Conservation (phyloP, 2,329 filamentous ascomycete genomes). For the Colletotrichum graminicola region DNA sequence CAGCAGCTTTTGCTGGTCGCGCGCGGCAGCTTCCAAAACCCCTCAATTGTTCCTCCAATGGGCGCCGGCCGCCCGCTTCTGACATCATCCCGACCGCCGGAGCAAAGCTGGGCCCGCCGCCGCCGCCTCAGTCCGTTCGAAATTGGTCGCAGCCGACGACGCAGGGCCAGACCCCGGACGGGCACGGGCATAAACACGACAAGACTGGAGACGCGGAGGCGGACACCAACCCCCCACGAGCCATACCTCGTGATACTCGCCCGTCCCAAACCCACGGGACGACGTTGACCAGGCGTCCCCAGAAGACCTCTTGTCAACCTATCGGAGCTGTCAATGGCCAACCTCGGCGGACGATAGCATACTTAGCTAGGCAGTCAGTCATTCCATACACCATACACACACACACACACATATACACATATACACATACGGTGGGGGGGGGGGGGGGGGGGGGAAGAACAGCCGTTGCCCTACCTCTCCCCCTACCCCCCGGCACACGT, state of each 20-base stretch:
- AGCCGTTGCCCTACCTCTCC: not conserved
- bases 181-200: not conserved
- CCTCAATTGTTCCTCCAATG: conserved; percentile 44
- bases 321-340: not conserved
- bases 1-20: not conserved
- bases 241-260: not conserved
- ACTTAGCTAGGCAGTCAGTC: conserved; percentile 37
- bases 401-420: too few relatives aligned
- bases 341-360: conserved; percentile 14
- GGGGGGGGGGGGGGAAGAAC: too few relatives aligned
- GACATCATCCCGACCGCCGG: conserved; percentile 43
- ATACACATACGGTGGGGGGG: too few relatives aligned
- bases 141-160: conserved; percentile 19
- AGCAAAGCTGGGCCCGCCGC: conserved; percentile 24
- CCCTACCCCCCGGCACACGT: not conserved
- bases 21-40: conserved; percentile 18
- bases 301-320: conserved; percentile 18
- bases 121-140: conserved; percentile 26
- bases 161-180: conserved; percentile 7
- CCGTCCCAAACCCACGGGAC: conserved; percentile 22
- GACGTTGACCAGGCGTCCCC: conserved; percentile 25
- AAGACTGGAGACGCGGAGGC: not conserved
- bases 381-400: not conserved
- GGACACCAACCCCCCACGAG: not conserved
- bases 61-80: conserved; percentile 25